These are phyloP conservation scores for Nasturtium officinale DNA, from an alignment of 345 rosid genomes.

Conservation along the genomic window DNA sequence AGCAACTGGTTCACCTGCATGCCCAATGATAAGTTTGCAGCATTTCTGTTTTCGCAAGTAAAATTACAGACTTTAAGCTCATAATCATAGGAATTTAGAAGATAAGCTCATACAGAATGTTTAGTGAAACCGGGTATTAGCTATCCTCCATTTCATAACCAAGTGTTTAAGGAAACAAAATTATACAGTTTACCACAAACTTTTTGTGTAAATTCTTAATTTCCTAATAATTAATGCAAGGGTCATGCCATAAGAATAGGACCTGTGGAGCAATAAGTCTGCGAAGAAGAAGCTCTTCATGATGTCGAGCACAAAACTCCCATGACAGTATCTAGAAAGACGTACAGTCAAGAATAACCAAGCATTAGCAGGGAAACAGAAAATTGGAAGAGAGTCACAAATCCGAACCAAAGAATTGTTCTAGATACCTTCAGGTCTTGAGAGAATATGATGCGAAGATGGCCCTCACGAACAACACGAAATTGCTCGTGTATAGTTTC, in stretches of 20 bases:
- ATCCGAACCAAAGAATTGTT: constrained; percentile 4
- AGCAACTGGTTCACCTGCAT: constrained; percentile 87
- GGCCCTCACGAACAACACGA: constrained; percentile 97
- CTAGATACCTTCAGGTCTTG: constrained; percentile 77
- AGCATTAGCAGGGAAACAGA: constrained; percentile 8
- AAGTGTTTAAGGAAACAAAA: background rate
- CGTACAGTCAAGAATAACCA: constrained; percentile 4
- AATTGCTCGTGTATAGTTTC: constrained; percentile 93
- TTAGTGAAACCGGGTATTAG: background rate
- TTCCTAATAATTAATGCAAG: constrained; percentile 6
- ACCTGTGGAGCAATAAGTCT: constrained; percentile 96
- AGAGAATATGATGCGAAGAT: constrained; percentile 82
- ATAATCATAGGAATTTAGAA: constrained; percentile 10
- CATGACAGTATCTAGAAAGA: constrained; percentile 78
- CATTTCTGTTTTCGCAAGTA: constrained; percentile 13
- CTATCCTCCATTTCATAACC: constrained; percentile 50
- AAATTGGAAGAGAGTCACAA: background rate
- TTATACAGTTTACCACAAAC: constrained; percentile 53
- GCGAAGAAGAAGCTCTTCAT: constrained; percentile 92
- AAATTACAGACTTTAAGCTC: constrained; percentile 3
- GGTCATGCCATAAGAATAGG: constrained; percentile 14
- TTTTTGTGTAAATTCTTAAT: constrained; percentile 48
- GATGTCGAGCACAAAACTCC: constrained; percentile 95
- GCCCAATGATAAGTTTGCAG: constrained; percentile 6
- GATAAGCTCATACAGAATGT: background rate